Conservation (phyloP, 176 grass and related monocot genomes). For the Zoysia japonica region DNA sequence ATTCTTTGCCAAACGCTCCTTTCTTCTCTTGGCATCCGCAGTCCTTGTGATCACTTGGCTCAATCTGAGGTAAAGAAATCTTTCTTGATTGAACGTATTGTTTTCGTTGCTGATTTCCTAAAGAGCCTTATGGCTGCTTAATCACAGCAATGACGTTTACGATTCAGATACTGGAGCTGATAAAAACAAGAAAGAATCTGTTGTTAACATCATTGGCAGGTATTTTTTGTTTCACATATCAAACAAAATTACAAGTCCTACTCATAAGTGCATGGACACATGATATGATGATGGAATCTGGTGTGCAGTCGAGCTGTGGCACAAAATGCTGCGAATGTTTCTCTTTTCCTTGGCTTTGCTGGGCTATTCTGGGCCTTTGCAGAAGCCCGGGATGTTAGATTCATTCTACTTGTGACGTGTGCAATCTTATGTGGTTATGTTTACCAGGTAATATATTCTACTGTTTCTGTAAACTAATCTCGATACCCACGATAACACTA, state of each 20-base stretch:
- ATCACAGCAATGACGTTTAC: slow-evolving; percentile 85
- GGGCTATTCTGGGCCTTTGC: slow-evolving; percentile 72
- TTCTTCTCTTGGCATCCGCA: slow-evolving; percentile 57
- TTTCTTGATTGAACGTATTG: not conserved
- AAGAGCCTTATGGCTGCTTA: not conserved
- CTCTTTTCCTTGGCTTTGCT: slow-evolving; percentile 62
- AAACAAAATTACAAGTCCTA: slow-evolving; percentile 1
- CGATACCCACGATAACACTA: no score
- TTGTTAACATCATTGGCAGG: slow-evolving; percentile 89
- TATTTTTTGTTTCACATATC: slow-evolving; percentile 30
- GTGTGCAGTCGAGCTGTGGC: slow-evolving; percentile 54
- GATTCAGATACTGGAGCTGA: slow-evolving; percentile 84
- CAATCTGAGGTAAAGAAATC: slow-evolving; percentile 61
- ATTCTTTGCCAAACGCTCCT: slow-evolving; percentile 65
- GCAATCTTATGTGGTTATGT: slow-evolving; percentile 87
- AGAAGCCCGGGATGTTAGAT: slow-evolving; percentile 64
- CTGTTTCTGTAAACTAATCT: no score
- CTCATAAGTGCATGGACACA: not conserved
- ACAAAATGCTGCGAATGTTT: slow-evolving; percentile 61
- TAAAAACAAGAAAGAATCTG: slow-evolving; percentile 87
- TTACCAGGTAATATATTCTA: slow-evolving; percentile 66
- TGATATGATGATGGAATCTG: slow-evolving; percentile 19
- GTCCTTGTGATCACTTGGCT: slow-evolving; percentile 91
- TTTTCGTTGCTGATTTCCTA: not conserved
- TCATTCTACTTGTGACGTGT: slow-evolving; percentile 65